These are phyloP conservation scores for Sporothrix brunneoviolacea DNA, from an alignment of 2,329 filamentous ascomycete genomes.

Conservation along the genomic window DNA sequence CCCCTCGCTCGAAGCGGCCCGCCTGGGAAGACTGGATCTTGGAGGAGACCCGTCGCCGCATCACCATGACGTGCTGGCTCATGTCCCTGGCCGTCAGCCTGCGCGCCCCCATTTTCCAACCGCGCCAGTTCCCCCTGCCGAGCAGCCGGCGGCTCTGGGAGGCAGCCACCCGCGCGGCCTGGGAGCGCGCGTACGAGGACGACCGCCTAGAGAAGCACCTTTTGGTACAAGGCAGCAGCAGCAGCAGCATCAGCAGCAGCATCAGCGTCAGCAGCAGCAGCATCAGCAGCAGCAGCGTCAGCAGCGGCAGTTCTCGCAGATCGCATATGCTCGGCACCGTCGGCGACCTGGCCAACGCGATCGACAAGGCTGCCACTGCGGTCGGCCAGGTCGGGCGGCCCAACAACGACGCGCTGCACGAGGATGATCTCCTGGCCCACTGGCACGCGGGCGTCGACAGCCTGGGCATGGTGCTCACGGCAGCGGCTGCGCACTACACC, in stretches of 20 bases:
- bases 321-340: background rate
- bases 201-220: background rate
- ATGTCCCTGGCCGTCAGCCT: slow-evolving; percentile 8
- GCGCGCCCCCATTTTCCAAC: background rate
- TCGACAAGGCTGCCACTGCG: background rate
- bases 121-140: slow-evolving; percentile 7
- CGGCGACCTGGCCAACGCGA: background rate
- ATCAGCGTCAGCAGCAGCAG: too few relatives aligned
- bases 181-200: slow-evolving; percentile 13
- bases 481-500: slow-evolving; percentile 2
- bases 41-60: slow-evolving; percentile 25
- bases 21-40: slow-evolving; percentile 28
- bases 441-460: slow-evolving; percentile 16
- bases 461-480: slow-evolving; percentile 15
- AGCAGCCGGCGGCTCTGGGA: slow-evolving; percentile 14
- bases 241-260: too few relatives aligned
- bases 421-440: slow-evolving; percentile 9
- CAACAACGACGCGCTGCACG: background rate
- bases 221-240: too few relatives aligned
- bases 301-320: too few relatives aligned
- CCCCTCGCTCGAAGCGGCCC: background rate
- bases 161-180: slow-evolving; percentile 5
- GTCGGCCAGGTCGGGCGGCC: background rate
- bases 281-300: too few relatives aligned
- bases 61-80: slow-evolving; percentile 13